Evolutionary conservation across 345 rosid genomes (phyloP).

Genomic region (Nasturtium officinale): DNA sequence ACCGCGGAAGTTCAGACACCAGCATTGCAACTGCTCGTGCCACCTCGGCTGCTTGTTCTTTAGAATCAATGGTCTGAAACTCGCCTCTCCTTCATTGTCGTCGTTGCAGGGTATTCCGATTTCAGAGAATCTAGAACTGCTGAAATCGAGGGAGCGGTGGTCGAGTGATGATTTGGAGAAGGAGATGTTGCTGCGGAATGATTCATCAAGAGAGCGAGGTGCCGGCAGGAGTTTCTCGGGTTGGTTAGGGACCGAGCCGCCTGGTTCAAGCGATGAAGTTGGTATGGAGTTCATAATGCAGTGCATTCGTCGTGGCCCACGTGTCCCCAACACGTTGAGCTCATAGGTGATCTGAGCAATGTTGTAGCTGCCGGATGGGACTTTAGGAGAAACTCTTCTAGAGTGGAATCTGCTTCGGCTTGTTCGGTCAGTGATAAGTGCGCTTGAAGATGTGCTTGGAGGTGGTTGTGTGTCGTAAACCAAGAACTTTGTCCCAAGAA

Average conservation of each 20-base stretch:
- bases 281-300: slow-evolving; percentile 71
- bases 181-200: slow-evolving; percentile 60
- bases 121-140: slow-evolving; percentile 57
- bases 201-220: slow-evolving; percentile 52
- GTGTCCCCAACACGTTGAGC: slow-evolving; percentile 63
- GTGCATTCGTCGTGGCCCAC: slow-evolving; percentile 70
- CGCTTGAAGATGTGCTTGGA: slow-evolving; percentile 42
- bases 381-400: slow-evolving; percentile 65
- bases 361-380: slow-evolving; percentile 66
- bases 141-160: slow-evolving; percentile 55
- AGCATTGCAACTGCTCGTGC: slow-evolving; percentile 71
- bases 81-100: slow-evolving; percentile 45
- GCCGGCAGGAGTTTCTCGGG: slow-evolving; percentile 54
- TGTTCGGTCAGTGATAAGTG: slow-evolving; percentile 50
- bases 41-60: slow-evolving; percentile 74
- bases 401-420: slow-evolving; percentile 62
- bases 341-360: slow-evolving; percentile 61
- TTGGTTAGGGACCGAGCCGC: slow-evolving; percentile 64
- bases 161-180: slow-evolving; percentile 59
- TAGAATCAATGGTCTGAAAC: slow-evolving; percentile 51
- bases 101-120: slow-evolving; percentile 49
- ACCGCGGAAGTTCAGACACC: slow-evolving; percentile 70
- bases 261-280: slow-evolving; percentile 51
- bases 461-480: slow-evolving; percentile 70
- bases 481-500: slow-evolving; percentile 68